phyloP scores from a whole-genome alignment of 176 grass and related monocot genomes.

The Secale cereale region DNA sequence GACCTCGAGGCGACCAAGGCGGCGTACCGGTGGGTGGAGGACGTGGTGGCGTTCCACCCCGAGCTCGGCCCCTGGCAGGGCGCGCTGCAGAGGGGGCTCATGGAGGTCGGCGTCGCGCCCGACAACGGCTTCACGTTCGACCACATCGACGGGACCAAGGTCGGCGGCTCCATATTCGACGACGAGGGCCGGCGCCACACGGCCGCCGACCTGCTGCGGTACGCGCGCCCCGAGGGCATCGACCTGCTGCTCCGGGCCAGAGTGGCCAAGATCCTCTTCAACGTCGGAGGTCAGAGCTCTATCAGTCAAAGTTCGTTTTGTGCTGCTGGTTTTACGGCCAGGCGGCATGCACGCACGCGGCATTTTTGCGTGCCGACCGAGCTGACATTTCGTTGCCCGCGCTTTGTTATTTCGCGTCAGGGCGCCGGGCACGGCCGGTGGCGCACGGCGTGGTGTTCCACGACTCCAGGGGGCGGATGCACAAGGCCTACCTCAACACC shows the following conservation, averaged over 20 bases:
- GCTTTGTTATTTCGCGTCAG: neutral
- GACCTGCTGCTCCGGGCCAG: constrained; percentile 60
- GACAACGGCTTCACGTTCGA: constrained; percentile 68
- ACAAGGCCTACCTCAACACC: constrained; percentile 61
- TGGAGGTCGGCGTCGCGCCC: constrained; percentile 53
- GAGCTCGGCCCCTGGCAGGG: constrained; percentile 48
- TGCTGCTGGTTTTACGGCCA: neutral
- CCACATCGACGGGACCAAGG: constrained; percentile 60
- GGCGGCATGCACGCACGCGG: too few species aligned
- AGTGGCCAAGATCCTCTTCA: constrained; percentile 56
- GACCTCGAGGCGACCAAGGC: constrained; percentile 24
- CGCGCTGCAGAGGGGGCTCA: constrained; percentile 50
- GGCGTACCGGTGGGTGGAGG: constrained; percentile 81
- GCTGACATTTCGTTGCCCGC: neutral
- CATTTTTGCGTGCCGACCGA: neutral
- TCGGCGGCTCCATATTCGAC: constrained; percentile 67
- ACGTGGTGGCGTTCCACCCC: constrained; percentile 59
- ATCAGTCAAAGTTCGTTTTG: neutral
- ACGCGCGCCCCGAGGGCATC: constrained; percentile 39
- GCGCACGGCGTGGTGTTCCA: constrained; percentile 72
- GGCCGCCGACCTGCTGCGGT: constrained; percentile 59
- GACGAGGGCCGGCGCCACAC: constrained; percentile 56
- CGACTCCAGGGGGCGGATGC: constrained; percentile 43
- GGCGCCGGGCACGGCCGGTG: constrained; percentile 26
- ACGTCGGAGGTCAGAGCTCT: constrained; percentile 38